These are phyloP conservation scores for Parmelia sp. DNA, from an alignment of 495 filamentous ascomycete species.

Conservation along the genomic window DNA sequence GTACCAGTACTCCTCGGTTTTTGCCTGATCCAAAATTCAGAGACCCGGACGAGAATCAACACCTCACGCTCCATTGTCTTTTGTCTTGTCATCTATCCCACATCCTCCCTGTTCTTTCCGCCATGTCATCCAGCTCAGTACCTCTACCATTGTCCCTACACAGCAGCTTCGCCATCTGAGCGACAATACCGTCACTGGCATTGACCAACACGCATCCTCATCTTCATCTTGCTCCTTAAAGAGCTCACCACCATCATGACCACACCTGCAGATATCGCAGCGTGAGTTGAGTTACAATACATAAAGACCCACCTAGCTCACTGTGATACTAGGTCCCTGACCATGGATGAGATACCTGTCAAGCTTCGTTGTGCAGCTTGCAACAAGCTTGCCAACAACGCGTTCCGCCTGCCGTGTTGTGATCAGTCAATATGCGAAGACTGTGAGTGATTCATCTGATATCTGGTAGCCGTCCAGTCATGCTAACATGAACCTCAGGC, in stretches of 20 bases:
- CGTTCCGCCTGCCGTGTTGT: constrained; percentile 87
- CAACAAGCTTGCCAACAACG: constrained; percentile 83
- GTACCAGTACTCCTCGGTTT: constrained; percentile 5
- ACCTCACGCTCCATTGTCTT: background rate
- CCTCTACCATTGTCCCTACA: background rate
- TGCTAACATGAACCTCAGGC: constrained; percentile 47
- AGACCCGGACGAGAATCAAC: constrained; percentile 12
- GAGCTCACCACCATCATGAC: constrained; percentile 18
- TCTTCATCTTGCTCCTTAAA: background rate
- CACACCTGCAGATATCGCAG: constrained; percentile 24
- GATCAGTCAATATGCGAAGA: constrained; percentile 89
- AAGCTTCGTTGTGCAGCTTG: constrained; percentile 93
- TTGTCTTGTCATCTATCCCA: background rate
- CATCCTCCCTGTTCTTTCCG: background rate
- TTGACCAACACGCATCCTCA: background rate
- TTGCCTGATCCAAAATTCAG: background rate
- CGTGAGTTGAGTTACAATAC: constrained; percentile 16
- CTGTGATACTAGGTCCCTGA: constrained; percentile 54
- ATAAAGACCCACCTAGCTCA: background rate
- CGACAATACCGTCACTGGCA: constrained; percentile 1
- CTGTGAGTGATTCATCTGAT: constrained; percentile 54
- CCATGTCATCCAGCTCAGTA: background rate
- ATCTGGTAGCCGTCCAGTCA: background rate
- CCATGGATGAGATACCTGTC: constrained; percentile 80
- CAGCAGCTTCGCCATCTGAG: constrained; percentile 1